These are phyloP conservation scores for Babesia bigemina DNA, from an alignment of 169 alveolate genomes.

Conservation along the genomic window DNA sequence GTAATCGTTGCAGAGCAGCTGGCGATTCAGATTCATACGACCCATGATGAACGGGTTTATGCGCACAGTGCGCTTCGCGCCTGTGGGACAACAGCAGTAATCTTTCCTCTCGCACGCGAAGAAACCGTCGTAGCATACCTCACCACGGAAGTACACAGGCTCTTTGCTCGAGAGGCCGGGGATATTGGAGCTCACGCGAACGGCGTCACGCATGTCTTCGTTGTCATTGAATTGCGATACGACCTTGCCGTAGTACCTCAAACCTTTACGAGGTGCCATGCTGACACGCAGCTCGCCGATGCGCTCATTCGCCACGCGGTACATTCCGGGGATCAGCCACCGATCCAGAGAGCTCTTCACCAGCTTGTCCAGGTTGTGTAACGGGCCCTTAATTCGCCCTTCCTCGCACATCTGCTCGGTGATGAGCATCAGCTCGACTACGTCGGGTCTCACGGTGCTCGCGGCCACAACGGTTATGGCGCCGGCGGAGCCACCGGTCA, in stretches of 20 bases:
- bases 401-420: conserved; percentile 62
- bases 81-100: conserved; percentile 66
- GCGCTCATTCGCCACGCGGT: conserved; percentile 57
- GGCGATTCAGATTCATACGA: conserved; percentile 4
- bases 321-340: conserved; percentile 52
- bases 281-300: conserved; percentile 63
- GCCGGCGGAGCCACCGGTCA: conserved; percentile 79
- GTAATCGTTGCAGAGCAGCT: conserved; percentile 25
- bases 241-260: conserved; percentile 45
- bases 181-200: conserved; percentile 74
- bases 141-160: conserved; percentile 65
- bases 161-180: conserved; percentile 68
- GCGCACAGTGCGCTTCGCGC: conserved; percentile 58
- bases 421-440: conserved; percentile 51
- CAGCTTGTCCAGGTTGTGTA: conserved; percentile 55
- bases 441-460: conserved; percentile 36
- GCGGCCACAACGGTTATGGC: conserved; percentile 64
- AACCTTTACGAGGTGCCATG: conserved; percentile 37
- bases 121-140: conserved; percentile 73
- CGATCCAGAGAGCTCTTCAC: conserved; percentile 34
- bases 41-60: conserved; percentile 43
- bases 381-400: conserved; percentile 49
- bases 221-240: conserved; percentile 59
- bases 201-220: conserved; percentile 61
- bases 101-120: conserved; percentile 48